Evolutionary conservation across 106 monocot genomes (phyloP).

Genomic region (Cymbidium sinense): DNA sequence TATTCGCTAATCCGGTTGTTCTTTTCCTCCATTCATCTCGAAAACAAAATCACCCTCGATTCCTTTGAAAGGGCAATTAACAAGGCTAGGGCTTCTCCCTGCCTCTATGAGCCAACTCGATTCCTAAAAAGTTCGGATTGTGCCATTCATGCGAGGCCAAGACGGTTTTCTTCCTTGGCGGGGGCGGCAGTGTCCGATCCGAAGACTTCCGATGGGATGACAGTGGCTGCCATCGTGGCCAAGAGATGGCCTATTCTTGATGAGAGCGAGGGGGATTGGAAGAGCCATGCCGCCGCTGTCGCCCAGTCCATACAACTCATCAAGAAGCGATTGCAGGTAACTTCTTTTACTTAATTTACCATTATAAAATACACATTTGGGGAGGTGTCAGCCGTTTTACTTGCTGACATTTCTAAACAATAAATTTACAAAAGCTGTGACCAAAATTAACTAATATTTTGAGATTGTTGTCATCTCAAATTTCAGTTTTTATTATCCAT

Average conservation of each 20-base stretch:
- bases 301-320: slow-evolving; percentile 79
- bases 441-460: too few species aligned
- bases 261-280: slow-evolving; percentile 72
- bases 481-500: too few species aligned
- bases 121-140: neutral
- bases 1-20: neutral
- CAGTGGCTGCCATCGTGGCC: slow-evolving; percentile 57
- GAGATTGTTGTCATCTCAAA: too few species aligned
- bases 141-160: neutral
- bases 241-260: slow-evolving; percentile 79
- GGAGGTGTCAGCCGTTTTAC: too few species aligned
- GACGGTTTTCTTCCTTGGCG: slow-evolving; percentile 31
- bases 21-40: neutral
- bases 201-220: slow-evolving; percentile 72
- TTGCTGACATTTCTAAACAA: too few species aligned
- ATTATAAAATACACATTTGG: too few species aligned
- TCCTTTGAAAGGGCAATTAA: neutral
- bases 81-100: neutral
- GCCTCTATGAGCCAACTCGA: neutral
- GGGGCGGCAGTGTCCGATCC: slow-evolving; percentile 20
- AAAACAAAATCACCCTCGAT: neutral
- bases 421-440: too few species aligned
- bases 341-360: neutral
- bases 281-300: slow-evolving; percentile 85
- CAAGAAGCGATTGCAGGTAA: slow-evolving; percentile 88